Base-by-base conservation (phyloP, 352 stramenopile genomes). In the Elongisporangium undulatum region DNA sequence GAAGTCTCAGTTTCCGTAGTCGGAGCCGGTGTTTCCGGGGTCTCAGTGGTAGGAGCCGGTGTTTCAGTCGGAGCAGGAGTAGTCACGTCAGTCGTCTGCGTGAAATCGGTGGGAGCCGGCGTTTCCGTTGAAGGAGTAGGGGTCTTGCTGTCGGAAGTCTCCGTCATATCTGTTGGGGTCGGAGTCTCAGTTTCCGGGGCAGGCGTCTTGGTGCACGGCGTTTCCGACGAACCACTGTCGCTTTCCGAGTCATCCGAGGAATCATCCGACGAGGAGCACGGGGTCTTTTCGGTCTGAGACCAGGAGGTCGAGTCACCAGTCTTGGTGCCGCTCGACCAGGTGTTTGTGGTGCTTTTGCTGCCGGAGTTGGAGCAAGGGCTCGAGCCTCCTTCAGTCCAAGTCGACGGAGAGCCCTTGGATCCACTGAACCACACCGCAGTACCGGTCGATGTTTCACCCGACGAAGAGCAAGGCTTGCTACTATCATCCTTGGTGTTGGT, bases 1-100 rank as follows among this genome's bases (percentile, higher is more conserved):
- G 34, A 39, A 17, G 29, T 38, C 50, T 24, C 26, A 17, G 56
- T 60, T 55, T 55, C 17, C 49, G 22, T 62, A 13, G 38, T 23
- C n/a, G 55, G 39, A 54, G 24, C 21, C 17, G 60, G 48, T 8
- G 29, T 41, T 41, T 41, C 4, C 9, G 60, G 51, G 24, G 23
- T 15, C n/a, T 56, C 45, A 26, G 34, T 52, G 7, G 34, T 53
- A 21, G 55, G 34, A 19, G 34, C 19, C n/a, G n/a, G n/a, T n/a
- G n/a, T n/a, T n/a, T n/a, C n/a, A n/a, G n/a, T n/a, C n/a, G n/a
- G n/a, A n/a, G n/a, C n/a, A 23, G 59, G 52, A 23, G 45, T 26
- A 21, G 45, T 55, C 1, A 4, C 21, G 17, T 50, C 63, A 19
- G 58, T 53, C 19, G 59, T 67, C 19, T 63, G 55, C 22, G 50